These are phyloP conservation scores for Blastobotrys petasosporus DNA, from an alignment of 1,139 yeast species.

Conservation along the genomic window DNA sequence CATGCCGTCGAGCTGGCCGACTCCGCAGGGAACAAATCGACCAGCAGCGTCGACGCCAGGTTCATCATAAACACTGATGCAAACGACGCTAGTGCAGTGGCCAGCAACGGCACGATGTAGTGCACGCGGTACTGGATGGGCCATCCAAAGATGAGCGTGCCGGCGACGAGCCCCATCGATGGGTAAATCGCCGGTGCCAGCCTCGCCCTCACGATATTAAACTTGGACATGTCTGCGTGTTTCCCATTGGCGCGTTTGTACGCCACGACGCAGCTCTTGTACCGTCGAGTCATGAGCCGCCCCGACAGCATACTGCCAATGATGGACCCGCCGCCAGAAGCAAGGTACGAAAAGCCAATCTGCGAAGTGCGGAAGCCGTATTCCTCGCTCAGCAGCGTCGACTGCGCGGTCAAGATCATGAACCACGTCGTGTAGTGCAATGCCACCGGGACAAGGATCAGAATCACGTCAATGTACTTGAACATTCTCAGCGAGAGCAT, in stretches of 20 bases:
- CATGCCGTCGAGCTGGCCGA: conserved; percentile 59
- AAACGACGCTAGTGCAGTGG: conserved; percentile 44
- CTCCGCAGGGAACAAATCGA: conserved; percentile 54
- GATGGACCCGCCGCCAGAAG: conserved; percentile 37
- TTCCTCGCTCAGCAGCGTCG: conserved; percentile 44
- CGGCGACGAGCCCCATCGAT: conserved; percentile 27
- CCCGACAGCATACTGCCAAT: conserved; percentile 34
- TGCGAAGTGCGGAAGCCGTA: conserved; percentile 49
- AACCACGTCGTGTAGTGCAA: conserved; percentile 64
- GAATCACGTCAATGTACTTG: conserved; percentile 32
- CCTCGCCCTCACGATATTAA: conserved; percentile 48
- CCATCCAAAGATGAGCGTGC: conserved; percentile 64
- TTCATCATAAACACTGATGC: conserved; percentile 49
- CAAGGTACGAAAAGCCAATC: conserved; percentile 54
- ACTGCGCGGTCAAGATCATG: conserved; percentile 58
- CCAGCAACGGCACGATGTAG: conserved; percentile 51
- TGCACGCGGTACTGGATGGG: conserved; percentile 45
- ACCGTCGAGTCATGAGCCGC: conserved; percentile 30
- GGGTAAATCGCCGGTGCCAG: conserved; percentile 36
- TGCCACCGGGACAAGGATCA: conserved; percentile 48
- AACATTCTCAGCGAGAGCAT: conserved; percentile 35
- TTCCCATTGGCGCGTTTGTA: conserved; percentile 20
- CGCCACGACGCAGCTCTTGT: conserved; percentile 17
- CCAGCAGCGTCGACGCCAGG: conserved; percentile 49
- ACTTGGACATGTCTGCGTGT: conserved; percentile 37